Evolutionary conservation across 805 yeast genomes (phyloP).

Genomic region (Saccharomycopsis fodiens): DNA sequence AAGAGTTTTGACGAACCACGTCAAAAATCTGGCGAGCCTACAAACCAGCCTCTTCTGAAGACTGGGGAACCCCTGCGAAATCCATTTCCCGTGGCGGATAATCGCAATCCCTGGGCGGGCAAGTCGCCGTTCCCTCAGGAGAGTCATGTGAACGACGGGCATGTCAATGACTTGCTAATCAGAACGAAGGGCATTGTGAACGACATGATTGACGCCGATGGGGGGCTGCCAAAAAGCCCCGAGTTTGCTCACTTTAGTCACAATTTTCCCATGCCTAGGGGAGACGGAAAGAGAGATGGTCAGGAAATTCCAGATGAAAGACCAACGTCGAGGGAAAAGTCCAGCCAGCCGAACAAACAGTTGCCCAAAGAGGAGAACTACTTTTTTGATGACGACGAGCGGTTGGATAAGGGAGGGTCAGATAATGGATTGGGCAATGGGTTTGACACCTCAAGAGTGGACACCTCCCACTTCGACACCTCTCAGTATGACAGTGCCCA

Average conservation of each 20-base stretch:
- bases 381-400: no score
- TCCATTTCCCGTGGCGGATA: background rate
- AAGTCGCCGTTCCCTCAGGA: slow-evolving; percentile 6
- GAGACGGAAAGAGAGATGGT: no score
- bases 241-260: background rate
- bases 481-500: no score
- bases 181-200: slow-evolving; percentile 12
- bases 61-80: background rate
- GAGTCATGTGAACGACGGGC: no score
- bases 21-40: background rate
- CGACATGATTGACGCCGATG: slow-evolving; percentile 9
- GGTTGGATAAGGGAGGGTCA: no score
- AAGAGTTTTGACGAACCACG: background rate
- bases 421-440: no score
- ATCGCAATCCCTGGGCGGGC: slow-evolving; percentile 15
- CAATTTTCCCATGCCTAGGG: no score
- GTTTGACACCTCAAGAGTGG: no score
- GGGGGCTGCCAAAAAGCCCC: background rate
- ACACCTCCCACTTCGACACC: no score
- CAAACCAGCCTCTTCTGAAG: slow-evolving; percentile 3
- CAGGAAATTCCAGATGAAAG: no score
- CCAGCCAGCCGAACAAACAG: background rate
- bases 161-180: slow-evolving; percentile 9
- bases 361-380: no score
- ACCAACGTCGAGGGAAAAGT: background rate